phyloP scores from a whole-genome alignment of 177 flowering plant genomes.

The Vitis hybrid region DNA sequence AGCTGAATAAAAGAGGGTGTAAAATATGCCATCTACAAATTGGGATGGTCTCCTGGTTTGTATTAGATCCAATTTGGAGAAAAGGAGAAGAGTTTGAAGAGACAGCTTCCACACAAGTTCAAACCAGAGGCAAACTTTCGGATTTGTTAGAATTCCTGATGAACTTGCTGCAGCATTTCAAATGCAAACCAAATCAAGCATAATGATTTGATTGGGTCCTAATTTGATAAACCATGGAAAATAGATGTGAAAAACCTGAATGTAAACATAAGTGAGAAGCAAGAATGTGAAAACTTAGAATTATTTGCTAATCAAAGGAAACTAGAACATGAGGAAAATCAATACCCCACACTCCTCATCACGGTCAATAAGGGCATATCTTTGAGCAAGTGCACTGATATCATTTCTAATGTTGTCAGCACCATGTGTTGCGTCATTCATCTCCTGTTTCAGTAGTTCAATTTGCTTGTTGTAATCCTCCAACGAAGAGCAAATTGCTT shows the following conservation, averaged over 20 bases:
- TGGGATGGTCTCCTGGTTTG: too few relatives aligned
- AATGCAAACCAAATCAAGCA: neutral
- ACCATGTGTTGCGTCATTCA: slow-evolving; percentile 99
- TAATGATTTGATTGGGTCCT: neutral
- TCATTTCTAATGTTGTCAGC: slow-evolving; percentile 97
- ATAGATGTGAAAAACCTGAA: neutral
- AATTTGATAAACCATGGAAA: neutral
- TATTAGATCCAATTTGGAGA: too few relatives aligned
- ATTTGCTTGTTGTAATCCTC: slow-evolving; percentile 99
- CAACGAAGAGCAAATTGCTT: slow-evolving; percentile 95
- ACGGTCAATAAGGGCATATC: slow-evolving; percentile 87
- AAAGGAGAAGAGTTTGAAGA: too few relatives aligned
- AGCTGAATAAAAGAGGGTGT: too few relatives aligned
- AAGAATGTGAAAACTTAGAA: neutral
- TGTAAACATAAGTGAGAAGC: neutral
- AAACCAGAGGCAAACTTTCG: neutral
- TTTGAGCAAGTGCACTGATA: slow-evolving; percentile 94
- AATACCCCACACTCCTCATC: slow-evolving; percentile 99
- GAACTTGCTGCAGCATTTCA: neutral
- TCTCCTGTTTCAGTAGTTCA: slow-evolving; percentile 88
- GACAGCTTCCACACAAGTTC: neutral
- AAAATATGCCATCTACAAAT: too few relatives aligned
- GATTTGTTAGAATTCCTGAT: too few relatives aligned
- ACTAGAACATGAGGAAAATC: slow-evolving; percentile 16
- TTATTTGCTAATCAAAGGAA: neutral